Evolutionary conservation across 2,329 filamentous ascomycete genomes (phyloP), one percentile per base, ranked within the genome.

Genomic region (Fusarium scirpi): DNA sequence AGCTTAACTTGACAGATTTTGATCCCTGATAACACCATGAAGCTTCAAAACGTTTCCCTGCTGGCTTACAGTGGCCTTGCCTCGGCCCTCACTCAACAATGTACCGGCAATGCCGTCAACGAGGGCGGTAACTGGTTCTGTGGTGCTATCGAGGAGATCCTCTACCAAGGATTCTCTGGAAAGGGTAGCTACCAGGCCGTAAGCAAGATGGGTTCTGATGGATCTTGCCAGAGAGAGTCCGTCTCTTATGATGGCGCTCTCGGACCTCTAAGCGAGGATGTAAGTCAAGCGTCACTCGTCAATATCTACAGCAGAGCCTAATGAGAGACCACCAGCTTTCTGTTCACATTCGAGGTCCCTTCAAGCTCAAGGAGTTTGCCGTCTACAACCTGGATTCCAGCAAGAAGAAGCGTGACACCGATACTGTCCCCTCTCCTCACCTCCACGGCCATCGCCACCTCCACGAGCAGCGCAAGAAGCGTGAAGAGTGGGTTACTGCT

Each of bases 331-430:
- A 29, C 1, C 64, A 93, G 91, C 83, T 94, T 30, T 92, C 91
- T 2, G 79, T 93, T 67, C 90, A 93, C 77, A 85, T 94, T 76
- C 90, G 92, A 71, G 92, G 92, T 5, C 92, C 92, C 2, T 78
- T 92, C 72, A 81, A 86, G 41, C 77, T 94, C 32, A 89, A 88
- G 76, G 86, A 92, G 71, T 84, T 94, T 58, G 92, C 91, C 13
- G 89, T 90, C 58, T 94, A 94, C 79, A 85, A 83, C 47, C 85
- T 88, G n/a, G 82, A 82, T 24, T 70, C 76, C 25, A 76, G 69
- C 38, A 71, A 74, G 49, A 76, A 78, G 74, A 78, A 78, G 51
- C 71, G 72, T 22, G 63, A 75, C n/a, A 25, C 22, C 16, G 49
- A 53, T 18, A 57, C 65, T 40, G 55, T 34, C 20, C 73, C 74